These are phyloP conservation scores for Carex parvula DNA, from an alignment of 176 grass and related monocot genomes.

Conservation along the genomic window DNA sequence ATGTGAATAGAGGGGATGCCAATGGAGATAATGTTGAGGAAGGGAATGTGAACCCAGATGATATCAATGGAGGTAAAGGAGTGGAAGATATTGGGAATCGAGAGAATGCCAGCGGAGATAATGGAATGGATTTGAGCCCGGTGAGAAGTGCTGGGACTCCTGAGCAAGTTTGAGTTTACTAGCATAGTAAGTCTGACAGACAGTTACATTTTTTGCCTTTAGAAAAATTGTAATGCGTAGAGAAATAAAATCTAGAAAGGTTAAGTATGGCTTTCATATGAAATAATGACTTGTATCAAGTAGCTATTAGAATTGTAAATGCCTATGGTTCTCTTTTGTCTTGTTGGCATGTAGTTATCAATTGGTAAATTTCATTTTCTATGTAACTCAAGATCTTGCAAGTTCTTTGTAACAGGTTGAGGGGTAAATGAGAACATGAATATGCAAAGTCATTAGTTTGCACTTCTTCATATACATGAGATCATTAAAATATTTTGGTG, in stretches of 20 bases:
- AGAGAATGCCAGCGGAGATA: background rate
- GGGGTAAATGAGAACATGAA: background rate
- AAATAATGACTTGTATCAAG: background rate
- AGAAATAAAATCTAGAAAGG: background rate
- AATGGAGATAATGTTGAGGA: background rate
- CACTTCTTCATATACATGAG: background rate
- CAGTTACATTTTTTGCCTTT: background rate
- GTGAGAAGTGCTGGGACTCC: background rate
- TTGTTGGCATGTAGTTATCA: background rate
- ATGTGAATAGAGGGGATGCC: background rate
- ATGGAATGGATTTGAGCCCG: background rate
- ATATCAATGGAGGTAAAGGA: constrained; percentile 9
- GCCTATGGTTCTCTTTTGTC: constrained; percentile 9
- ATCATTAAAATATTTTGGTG: background rate
- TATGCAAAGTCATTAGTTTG: background rate
- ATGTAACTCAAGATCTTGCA: background rate
- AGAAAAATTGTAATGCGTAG: background rate
- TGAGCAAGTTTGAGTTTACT: background rate
- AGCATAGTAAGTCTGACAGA: background rate
- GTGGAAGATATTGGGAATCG: background rate
- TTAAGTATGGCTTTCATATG: background rate
- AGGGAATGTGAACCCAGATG: background rate
- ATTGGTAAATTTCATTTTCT: background rate
- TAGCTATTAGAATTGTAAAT: constrained; percentile 11
- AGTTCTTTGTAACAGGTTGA: background rate